Conservation (phyloP, 345 rosid species). For the Pugionium dolabratum region DNA sequence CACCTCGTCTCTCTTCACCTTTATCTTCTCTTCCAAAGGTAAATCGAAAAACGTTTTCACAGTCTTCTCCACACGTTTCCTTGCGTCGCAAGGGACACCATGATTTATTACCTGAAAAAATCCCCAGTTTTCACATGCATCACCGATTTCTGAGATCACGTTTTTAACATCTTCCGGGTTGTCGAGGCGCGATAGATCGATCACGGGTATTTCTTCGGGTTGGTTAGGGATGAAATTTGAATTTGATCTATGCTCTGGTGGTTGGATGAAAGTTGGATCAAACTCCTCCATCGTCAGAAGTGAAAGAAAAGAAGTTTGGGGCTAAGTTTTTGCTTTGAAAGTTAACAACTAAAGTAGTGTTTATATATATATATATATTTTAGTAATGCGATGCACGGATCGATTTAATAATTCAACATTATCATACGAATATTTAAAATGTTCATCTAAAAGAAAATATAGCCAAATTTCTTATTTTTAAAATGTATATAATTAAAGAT, state of each 20-base stretch:
- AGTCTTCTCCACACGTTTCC: conserved; percentile 33
- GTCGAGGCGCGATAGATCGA: conserved; percentile 44
- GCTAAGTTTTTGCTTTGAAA: not conserved
- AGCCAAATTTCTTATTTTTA: too few relatives aligned
- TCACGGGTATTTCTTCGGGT: conserved; percentile 50
- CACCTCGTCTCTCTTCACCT: conserved; percentile 56
- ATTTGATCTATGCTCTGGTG: conserved; percentile 46
- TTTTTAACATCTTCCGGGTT: conserved; percentile 27
- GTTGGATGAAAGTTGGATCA: conserved; percentile 52
- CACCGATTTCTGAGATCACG: conserved; percentile 45
- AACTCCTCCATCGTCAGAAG: conserved; percentile 46
- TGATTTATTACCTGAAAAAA: conserved; percentile 60
- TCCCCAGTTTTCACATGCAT: conserved; percentile 62
- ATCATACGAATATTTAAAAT: too few relatives aligned
- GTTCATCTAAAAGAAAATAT: too few relatives aligned
- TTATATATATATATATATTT: too few relatives aligned
- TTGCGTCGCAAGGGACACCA: conserved; percentile 45
- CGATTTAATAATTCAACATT: too few relatives aligned
- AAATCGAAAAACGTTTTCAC: conserved; percentile 50
- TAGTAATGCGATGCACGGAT: too few relatives aligned
- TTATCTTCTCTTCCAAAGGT: conserved; percentile 53
- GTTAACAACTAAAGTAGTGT: not conserved
- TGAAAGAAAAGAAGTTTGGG: not conserved
- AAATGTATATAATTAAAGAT: too few relatives aligned
- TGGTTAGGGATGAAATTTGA: conserved; percentile 20